A percentile compares a stretch with the other conserved stretches of the same genome.
Evolutionary conservation across 148 eudicot species (phyloP).

Genomic region (Silene latifolia): DNA sequence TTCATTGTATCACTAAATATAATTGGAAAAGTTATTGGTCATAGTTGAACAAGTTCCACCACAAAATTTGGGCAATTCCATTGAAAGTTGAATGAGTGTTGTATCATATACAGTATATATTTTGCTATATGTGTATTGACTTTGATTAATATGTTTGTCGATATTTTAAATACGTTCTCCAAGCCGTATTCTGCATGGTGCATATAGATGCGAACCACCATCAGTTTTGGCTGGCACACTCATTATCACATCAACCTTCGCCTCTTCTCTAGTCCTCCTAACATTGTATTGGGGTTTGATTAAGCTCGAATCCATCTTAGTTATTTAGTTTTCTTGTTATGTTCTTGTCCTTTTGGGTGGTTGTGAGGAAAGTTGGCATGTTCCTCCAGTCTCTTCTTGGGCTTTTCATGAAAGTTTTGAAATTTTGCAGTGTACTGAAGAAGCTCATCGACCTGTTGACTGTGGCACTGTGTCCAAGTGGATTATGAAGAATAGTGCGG

Average conservation of each 20-base stretch:
- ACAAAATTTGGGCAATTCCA: not conserved
- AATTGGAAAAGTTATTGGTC: not conserved
- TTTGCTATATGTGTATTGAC: not conserved
- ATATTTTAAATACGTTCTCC: too few relatives aligned
- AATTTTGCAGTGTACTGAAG: slow-evolving; percentile 68
- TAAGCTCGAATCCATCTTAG: not conserved
- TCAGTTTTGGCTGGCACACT: not conserved
- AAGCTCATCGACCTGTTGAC: slow-evolving; percentile 93
- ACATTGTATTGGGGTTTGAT: not conserved
- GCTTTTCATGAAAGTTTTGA: slow-evolving; percentile 6
- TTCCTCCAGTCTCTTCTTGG: not conserved
- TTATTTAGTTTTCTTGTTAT: not conserved
- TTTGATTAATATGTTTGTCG: not conserved
- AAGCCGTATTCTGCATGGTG: too few relatives aligned
- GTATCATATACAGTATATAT: not conserved
- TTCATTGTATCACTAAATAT: not conserved
- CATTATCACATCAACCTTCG: not conserved
- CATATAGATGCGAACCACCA: not conserved
- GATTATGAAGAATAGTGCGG: slow-evolving; percentile 84
- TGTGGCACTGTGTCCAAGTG: slow-evolving; percentile 83
- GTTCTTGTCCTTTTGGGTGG: not conserved
- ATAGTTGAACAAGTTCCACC: not conserved
- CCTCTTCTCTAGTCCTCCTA: not conserved
- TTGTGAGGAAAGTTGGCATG: not conserved
- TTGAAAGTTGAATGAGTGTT: not conserved